Base-by-base conservation (phyloP, 495 filamentous ascomycete genomes). In the Geopyxis carbonaria region DNA sequence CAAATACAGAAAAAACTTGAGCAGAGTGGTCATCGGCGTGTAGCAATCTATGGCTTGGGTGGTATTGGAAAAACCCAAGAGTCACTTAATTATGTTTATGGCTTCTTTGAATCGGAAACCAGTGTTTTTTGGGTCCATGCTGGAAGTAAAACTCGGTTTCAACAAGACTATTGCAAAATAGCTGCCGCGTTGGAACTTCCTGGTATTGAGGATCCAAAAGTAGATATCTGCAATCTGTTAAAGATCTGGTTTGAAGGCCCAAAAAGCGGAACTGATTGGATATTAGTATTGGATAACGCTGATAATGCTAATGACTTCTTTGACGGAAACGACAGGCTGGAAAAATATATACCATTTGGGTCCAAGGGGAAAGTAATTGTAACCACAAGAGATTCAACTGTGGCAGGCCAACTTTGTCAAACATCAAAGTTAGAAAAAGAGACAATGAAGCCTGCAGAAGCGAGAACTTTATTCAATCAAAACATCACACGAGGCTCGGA, bases 331-430 rank as follows among this genome's bases (percentile, higher is more conserved):
- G 7, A 19, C 3, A 25, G 37, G 31, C 13, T 55, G 32, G 22
- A 37, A 35, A 42, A 33, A 19, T 50, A 34, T 15, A 29, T 57
- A 31, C 55, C 45, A 0, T 40, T 36, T 15, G 31, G 45, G 10
- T 31, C 38, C 7, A 51, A 46, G 4, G 55, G 57, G 19, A 57
- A 47, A 4, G 37, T 59, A 5, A 39, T 59, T 9, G 47, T 56
- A 40, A 59, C 53, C n/a, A 59, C 55, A 34, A 47, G 53, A 21
- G 50, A 56, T 20, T 30, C 38, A 20, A 46, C 43, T 22, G 49
- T 58, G 8, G 42, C 31, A 10, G 34, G 45, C 10, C n/a, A 31
- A 10, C 11, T 45, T 14, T 5, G 19, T 5, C 16, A 14, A 13
- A 16, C 5, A 2, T 23, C 19, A 1, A 18, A 36, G 14, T 2